These are phyloP conservation scores for Pisolithus tinctorius DNA, from an alignment of 768 basidiomycete genomes.

Conservation along the genomic window DNA sequence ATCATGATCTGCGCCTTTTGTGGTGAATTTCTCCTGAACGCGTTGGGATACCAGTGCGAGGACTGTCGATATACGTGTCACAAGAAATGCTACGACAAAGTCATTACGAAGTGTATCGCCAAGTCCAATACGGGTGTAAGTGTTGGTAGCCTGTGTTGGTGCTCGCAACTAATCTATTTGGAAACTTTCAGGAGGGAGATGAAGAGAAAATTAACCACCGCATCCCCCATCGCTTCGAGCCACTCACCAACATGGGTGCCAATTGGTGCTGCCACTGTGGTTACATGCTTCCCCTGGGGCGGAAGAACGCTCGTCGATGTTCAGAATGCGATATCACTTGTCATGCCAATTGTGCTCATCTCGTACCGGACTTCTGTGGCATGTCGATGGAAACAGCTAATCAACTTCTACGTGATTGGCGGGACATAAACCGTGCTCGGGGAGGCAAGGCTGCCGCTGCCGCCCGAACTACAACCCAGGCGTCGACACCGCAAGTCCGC, in stretches of 20 bases:
- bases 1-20: conserved; percentile 98
- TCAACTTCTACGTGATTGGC: conserved; percentile 81
- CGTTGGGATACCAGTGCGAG: conserved; percentile 97
- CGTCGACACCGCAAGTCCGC: conserved; percentile 25
- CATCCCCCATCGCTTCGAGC: conserved; percentile 96
- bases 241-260: conserved; percentile 92
- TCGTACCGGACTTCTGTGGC: conserved; percentile 98
- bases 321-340: conserved; percentile 95
- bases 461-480: conserved; percentile 26
- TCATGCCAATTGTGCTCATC: conserved; percentile 94
- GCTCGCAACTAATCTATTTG: conserved; percentile 2
- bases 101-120: conserved; percentile 98
- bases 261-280: conserved; percentile 99
- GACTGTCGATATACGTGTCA: conserved; percentile 99
- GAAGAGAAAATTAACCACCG: conserved; percentile 99
- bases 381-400: conserved; percentile 99
- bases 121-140: conserved; percentile 91
- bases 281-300: conserved; percentile 93
- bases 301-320: conserved; percentile 95
- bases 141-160: conserved; percentile 9
- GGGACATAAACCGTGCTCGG: conserved; percentile 79
- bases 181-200: conserved; percentile 68
- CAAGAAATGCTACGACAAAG: conserved; percentile 98
- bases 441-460: conserved; percentile 38
- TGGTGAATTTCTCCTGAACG: conserved; percentile 95